A percentile compares a stretch with the other conserved stretches of the same genome.
Evolutionary conservation across 2,329 filamentous ascomycete genomes (phyloP).

Genomic region (Verruconis gallopava): DNA sequence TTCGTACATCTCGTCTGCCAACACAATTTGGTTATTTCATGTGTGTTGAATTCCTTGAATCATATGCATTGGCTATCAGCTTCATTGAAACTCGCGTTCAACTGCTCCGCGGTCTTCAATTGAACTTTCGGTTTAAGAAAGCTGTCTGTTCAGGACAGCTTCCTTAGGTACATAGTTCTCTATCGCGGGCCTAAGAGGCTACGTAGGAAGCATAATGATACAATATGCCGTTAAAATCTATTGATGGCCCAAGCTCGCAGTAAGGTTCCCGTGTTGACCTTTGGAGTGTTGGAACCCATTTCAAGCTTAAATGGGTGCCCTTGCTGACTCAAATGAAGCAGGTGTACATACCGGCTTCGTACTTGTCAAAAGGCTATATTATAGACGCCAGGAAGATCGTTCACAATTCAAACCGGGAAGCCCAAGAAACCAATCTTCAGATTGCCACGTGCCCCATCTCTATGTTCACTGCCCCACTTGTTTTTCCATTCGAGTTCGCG

Average conservation of each 20-base stretch:
- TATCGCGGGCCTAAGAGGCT: no score
- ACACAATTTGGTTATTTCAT: no score
- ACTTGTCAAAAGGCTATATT: background rate
- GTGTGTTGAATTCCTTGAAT: no score
- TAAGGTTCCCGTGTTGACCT: background rate
- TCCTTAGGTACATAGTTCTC: no score
- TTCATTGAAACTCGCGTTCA: no score
- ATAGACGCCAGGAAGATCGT: background rate
- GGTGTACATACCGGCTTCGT: no score
- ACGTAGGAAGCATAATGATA: no score
- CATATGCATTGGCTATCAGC: no score
- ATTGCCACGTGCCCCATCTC: constrained; percentile 35
- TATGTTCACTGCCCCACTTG: constrained; percentile 58
- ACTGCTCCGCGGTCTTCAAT: no score
- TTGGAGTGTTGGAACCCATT: background rate
- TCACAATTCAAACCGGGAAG: constrained; percentile 36
- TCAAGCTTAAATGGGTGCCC: background rate
- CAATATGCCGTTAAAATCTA: background rate
- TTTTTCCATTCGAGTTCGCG: constrained; percentile 60
- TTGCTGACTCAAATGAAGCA: background rate
- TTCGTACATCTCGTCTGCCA: no score
- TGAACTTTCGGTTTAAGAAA: no score
- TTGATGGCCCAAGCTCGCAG: background rate
- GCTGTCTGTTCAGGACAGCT: no score
- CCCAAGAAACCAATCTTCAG: constrained; percentile 36